Conservation (phyloP, 2,329 filamentous ascomycete species). For the Sordariomycetes sp. region DNA sequence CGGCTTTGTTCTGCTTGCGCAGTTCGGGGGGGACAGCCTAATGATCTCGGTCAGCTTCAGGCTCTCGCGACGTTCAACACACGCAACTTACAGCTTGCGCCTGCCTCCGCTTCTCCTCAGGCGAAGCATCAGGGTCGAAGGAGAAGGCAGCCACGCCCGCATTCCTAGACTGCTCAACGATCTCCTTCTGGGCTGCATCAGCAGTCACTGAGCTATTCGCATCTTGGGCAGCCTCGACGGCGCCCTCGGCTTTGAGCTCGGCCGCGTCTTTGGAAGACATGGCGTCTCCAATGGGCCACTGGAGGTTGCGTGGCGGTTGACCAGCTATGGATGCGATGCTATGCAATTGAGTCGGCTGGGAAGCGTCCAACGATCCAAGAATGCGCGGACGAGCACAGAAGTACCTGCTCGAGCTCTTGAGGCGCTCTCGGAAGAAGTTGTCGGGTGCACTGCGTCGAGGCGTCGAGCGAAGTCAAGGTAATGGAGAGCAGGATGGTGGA, state of each 20-base stretch:
- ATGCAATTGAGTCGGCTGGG: too few relatives aligned
- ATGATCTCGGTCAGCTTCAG: background rate
- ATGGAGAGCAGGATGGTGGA: background rate
- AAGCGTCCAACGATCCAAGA: too few relatives aligned
- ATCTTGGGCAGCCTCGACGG: slow-evolving; percentile 66
- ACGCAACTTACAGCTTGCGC: slow-evolving; percentile 56
- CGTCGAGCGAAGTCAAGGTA: too few relatives aligned
- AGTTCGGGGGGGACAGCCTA: slow-evolving; percentile 29
- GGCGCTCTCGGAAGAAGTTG: too few relatives aligned
- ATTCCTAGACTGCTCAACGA: slow-evolving; percentile 69
- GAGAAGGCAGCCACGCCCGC: slow-evolving; percentile 73
- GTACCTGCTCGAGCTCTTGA: too few relatives aligned
- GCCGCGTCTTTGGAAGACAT: slow-evolving; percentile 24
- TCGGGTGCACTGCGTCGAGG: too few relatives aligned
- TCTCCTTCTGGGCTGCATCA: slow-evolving; percentile 61
- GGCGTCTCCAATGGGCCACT: too few relatives aligned
- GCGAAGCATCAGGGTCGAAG: slow-evolving; percentile 78
- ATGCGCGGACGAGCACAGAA: too few relatives aligned
- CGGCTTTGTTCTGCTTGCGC: slow-evolving; percentile 41
- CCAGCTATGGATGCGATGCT: too few relatives aligned
- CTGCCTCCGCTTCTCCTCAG: slow-evolving; percentile 77
- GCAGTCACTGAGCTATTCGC: slow-evolving; percentile 58
- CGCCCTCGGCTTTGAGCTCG: slow-evolving; percentile 77
- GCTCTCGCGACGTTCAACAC: background rate
- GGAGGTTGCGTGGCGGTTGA: background rate